A percentile compares a stretch with the other conserved stretches of the same genome.
These are phyloP conservation scores for Geotrichum macrosporum DNA, from an alignment of 1,139 yeast genomes.

Conservation along the genomic window DNA sequence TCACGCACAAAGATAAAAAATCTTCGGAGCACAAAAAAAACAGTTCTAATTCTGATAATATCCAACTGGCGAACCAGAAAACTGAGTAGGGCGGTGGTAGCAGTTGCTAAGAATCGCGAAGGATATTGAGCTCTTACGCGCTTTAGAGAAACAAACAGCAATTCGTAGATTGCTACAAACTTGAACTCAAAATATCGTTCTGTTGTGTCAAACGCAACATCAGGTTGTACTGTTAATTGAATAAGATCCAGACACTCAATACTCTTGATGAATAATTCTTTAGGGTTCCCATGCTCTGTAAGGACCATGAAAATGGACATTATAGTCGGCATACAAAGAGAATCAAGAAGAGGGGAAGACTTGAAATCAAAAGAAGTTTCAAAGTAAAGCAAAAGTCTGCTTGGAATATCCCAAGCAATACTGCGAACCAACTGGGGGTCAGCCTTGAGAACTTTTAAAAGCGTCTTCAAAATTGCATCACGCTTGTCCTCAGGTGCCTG, in stretches of 20 bases:
- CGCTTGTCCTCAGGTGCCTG: slow-evolving; percentile 50
- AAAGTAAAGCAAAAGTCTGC: slow-evolving; percentile 45
- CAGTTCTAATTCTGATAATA: slow-evolving; percentile 34
- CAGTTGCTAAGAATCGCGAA: slow-evolving; percentile 70
- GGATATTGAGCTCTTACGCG: slow-evolving; percentile 65
- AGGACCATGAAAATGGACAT: slow-evolving; percentile 55
- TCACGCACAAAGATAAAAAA: slow-evolving; percentile 63
- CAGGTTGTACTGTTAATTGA: slow-evolving; percentile 28
- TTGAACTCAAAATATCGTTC: slow-evolving; percentile 51
- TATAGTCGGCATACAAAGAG: slow-evolving; percentile 33
- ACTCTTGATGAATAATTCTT: slow-evolving; percentile 66
- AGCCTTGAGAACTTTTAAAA: slow-evolving; percentile 43
- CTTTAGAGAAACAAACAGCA: slow-evolving; percentile 50
- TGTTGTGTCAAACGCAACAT: slow-evolving; percentile 13
- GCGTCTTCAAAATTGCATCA: slow-evolving; percentile 40
- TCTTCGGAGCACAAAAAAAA: slow-evolving; percentile 53
- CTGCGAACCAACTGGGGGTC: slow-evolving; percentile 51
- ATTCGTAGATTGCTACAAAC: slow-evolving; percentile 60
- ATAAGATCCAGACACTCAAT: slow-evolving; percentile 55
- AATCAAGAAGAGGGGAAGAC: slow-evolving; percentile 27
- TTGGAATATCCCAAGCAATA: slow-evolving; percentile 88
- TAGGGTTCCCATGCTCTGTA: slow-evolving; percentile 66
- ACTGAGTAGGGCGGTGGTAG: slow-evolving; percentile 53
- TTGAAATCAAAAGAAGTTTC: slow-evolving; percentile 28
- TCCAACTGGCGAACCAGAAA: slow-evolving; percentile 46